Conservation (phyloP, 805 yeast genomes). For the Wickerhamomyces rabaulensis region DNA sequence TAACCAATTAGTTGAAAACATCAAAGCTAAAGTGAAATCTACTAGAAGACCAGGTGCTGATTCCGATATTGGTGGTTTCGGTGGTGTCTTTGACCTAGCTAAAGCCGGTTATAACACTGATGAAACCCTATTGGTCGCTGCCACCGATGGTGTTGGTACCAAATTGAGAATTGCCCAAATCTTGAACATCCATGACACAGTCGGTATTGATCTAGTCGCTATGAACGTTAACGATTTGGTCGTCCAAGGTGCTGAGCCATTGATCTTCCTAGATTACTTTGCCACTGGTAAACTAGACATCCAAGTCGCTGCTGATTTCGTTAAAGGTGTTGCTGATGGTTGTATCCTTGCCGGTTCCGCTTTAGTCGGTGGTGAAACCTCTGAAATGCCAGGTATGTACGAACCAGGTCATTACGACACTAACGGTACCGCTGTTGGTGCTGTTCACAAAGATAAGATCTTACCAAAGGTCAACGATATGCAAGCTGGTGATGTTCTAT, state of each 20-base stretch:
- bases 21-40: constrained; percentile 84
- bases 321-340: constrained; percentile 93
- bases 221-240: constrained; percentile 98
- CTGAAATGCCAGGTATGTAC: constrained; percentile 99
- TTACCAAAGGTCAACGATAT: constrained; percentile 68
- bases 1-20: constrained; percentile 81
- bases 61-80: constrained; percentile 97
- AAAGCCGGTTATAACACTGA: constrained; percentile 78
- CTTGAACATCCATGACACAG: constrained; percentile 88
- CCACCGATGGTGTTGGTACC: constrained; percentile 99
- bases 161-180: constrained; percentile 92
- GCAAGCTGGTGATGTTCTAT: constrained; percentile 72
- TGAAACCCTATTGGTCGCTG: constrained; percentile 85
- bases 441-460: constrained; percentile 69
- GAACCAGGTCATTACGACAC: constrained; percentile 95
- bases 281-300: constrained; percentile 92
- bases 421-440: constrained; percentile 98
- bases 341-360: constrained; percentile 96
- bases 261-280: constrained; percentile 90
- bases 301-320: constrained; percentile 79
- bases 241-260: constrained; percentile 98
- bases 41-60: constrained; percentile 96
- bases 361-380: constrained; percentile 96
- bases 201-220: constrained; percentile 97
- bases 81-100: constrained; percentile 89